Evolutionary conservation across 495 filamentous ascomycete species (phyloP), one percentile per base, ranked within the genome.

Genomic region (Rostrohypoxylon terebratum): DNA sequence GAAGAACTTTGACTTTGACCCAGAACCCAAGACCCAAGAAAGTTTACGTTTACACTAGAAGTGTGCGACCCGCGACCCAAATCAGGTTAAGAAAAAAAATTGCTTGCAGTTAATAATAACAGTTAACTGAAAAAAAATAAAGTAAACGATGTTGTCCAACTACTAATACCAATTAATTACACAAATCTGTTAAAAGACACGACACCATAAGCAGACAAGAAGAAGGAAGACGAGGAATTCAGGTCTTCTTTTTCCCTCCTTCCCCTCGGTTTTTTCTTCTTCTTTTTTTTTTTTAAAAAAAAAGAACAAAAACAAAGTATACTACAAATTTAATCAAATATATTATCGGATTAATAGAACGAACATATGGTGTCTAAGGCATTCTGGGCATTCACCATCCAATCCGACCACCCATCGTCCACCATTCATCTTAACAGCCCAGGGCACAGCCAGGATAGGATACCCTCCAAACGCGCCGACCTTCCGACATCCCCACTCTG

Each of bases 401-500:
- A 25, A 50, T 23, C 25, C 45, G 2, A 21, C 40, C 14, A 44
- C 6, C 14, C 40, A 44, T 14, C 14, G 6, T 45, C n/a, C 42
- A 45, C 42, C 42, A 42, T 14, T 14, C 38, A 45, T 5, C 36
- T 38, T 38, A 13, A 38, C 36, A 25, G 10, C 48, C 20, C 33
- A 28, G 28, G 6, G 28, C 38, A 42, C 13, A 11, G 13, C 42
- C 47, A 38, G 31, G 55, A 42, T 59, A 38, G 31, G 55, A 42
- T 59, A 36, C 54, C 33, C 65, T 48, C 59, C 53, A 50, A 38
- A 51, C 40, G 44, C 50, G 48, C 71, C 60, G 71, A 73, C 71
- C 40, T 66, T 73, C 66, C 71, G 71, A 73, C 47, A 66, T 69
- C 61, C 59, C 50, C 38, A 54, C 47, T 60, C 57, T 54, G 63